Base-by-base conservation (phyloP, 2,329 filamentous ascomycete genomes). In the Aspergillus unguis region DNA sequence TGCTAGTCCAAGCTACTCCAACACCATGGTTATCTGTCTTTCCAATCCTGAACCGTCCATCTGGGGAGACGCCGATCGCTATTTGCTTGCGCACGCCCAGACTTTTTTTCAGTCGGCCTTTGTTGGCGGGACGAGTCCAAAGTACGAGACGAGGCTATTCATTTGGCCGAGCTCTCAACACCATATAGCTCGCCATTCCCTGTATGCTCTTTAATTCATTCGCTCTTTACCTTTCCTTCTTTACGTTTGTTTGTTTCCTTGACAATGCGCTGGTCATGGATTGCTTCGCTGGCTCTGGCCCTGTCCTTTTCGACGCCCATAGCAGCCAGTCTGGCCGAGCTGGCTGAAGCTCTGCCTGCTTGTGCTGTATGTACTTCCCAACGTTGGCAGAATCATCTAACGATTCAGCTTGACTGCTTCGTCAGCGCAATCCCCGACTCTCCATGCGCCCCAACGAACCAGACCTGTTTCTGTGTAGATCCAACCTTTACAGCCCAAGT, bases 381-480 rank as follows among this genome's bases (percentile, higher is more conserved):
- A n/a, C 11, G 11, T 36, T 5, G 17, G 11, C 5, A 36, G 33
- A 8, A 6, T 10, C 11, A 5, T 10, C 33, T 36, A 36, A 36
- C 33, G 6, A 17, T 8, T 36, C 51, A 67, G 65, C 42, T 65
- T n/a, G 10, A 56, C 37, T 67, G 64, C 32, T 61, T 66, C 51
- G 52, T 47, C 5, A 31, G 38, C 26, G 58, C 61, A 2, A 53
- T 71, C 23, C 59, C 66, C 4, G 58, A 64, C 54, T 75, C 74
- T 1, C 56, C 55, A 7, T 77, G 75, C 52, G 59, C 66, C 3
- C 54, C 63, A 1, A 71, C 73, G 3, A 63, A 76, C 49, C 63
- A 66, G 41, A 61, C 63, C 17, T 77, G 75, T 52, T 63, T 76
- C 25, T 77, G 75, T 55, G 67, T 60, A 1, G 65, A 75, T 54